Percentiles rank a stretch among this genome's conserved stretches.
Conservation (phyloP, 2,329 filamentous ascomycete genomes). For the Capronia epimyces region DNA sequence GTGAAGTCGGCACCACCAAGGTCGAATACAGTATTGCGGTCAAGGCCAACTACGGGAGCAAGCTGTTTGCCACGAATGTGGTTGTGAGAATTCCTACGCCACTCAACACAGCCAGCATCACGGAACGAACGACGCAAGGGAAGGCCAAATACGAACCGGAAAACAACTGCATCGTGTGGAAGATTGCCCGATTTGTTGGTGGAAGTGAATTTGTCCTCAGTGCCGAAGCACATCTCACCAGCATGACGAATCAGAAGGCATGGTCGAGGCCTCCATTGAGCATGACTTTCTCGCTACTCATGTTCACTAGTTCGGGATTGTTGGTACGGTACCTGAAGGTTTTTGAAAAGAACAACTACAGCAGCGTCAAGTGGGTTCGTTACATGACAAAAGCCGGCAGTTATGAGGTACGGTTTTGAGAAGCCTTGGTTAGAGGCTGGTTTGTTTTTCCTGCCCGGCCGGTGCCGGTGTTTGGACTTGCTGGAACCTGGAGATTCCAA, state of each 20-base stretch:
- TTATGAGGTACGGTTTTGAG: constrained; percentile 79
- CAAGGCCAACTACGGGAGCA: constrained; percentile 91
- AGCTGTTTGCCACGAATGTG: constrained; percentile 96
- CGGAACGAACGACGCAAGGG: constrained; percentile 86
- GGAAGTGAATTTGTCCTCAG: constrained; percentile 93
- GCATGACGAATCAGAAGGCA: constrained; percentile 96
- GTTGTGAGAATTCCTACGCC: constrained; percentile 91
- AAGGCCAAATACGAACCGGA: constrained; percentile 98
- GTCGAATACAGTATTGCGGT: constrained; percentile 98
- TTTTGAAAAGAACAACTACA: constrained; percentile 99
- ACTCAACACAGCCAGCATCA: constrained; percentile 90
- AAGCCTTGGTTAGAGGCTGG: neutral
- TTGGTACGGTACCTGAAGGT: constrained; percentile 94
- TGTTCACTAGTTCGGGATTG: constrained; percentile 95
- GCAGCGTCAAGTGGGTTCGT: constrained; percentile 96
- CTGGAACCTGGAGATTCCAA: too few relatives aligned
- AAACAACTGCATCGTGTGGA: constrained; percentile 98
- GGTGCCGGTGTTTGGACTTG: too few relatives aligned
- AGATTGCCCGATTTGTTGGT: constrained; percentile 97
- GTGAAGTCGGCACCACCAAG: constrained; percentile 92
- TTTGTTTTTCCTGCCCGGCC: too few relatives aligned
- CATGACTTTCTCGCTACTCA: constrained; percentile 85
- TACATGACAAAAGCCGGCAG: constrained; percentile 98
- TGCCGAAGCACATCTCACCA: constrained; percentile 85
- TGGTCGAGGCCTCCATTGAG: constrained; percentile 92